These are phyloP conservation scores for Yarrowia divulgata DNA, from an alignment of 805 yeast species.

Conservation along the genomic window DNA sequence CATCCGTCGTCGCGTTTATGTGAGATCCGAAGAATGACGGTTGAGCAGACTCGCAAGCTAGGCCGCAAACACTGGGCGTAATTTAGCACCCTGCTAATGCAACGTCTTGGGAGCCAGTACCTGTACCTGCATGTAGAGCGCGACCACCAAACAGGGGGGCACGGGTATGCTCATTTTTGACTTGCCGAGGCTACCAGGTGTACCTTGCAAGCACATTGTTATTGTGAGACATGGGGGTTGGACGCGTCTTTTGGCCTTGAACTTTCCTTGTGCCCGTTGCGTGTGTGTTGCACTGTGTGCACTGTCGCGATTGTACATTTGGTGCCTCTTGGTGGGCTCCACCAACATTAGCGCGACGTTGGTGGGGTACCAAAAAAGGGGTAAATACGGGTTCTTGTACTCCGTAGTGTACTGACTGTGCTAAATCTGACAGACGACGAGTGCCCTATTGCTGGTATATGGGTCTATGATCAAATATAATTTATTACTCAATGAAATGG, in stretches of 20 bases:
- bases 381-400: not conserved
- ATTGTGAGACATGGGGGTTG: slow-evolving; percentile 10
- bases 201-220: slow-evolving; percentile 7
- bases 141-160: slow-evolving; percentile 18
- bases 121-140: slow-evolving; percentile 34
- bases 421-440: too few relatives aligned
- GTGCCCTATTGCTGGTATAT: too few relatives aligned
- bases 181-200: slow-evolving; percentile 7
- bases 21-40: not conserved
- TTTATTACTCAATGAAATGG: not conserved
- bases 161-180: slow-evolving; percentile 5
- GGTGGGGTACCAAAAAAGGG: not conserved
- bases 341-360: not conserved
- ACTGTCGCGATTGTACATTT: not conserved
- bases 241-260: not conserved
- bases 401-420: too few relatives aligned
- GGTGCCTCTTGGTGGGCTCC: slow-evolving; percentile 4
- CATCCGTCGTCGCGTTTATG: not conserved
- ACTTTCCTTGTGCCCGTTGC: not conserved
- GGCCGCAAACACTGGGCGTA: not conserved
- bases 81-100: slow-evolving; percentile 17
- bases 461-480: too few relatives aligned
- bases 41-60: not conserved
- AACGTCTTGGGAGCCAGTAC: slow-evolving; percentile 11
- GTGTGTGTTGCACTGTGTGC: not conserved